These are phyloP conservation scores for Porphyrellus cyaneotinctus DNA, from an alignment of 768 basidiomycete species.

Conservation along the genomic window DNA sequence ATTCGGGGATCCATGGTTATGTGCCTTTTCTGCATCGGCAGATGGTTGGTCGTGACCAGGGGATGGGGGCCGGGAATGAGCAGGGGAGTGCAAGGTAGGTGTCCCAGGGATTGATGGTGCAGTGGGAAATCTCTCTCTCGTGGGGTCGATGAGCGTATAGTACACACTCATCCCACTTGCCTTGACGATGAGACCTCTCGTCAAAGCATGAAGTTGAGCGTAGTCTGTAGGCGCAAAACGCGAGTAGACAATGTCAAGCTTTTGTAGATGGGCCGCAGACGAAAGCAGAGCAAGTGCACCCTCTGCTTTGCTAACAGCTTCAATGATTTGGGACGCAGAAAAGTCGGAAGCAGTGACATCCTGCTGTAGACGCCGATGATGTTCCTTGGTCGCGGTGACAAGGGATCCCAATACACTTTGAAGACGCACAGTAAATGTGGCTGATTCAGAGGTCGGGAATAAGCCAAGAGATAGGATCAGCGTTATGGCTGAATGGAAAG, in stretches of 20 bases:
- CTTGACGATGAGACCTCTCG: slow-evolving; percentile 49
- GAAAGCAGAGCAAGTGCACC: slow-evolving; percentile 49
- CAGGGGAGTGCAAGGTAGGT: slow-evolving; percentile 33
- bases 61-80: slow-evolving; percentile 33
- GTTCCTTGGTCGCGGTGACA: slow-evolving; percentile 40
- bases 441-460: slow-evolving; percentile 62
- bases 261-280: slow-evolving; percentile 48
- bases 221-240: slow-evolving; percentile 61
- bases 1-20: neutral
- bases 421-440: slow-evolving; percentile 51
- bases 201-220: slow-evolving; percentile 43
- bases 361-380: slow-evolving; percentile 43
- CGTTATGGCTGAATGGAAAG: slow-evolving; percentile 55
- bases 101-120: slow-evolving; percentile 33
- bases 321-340: slow-evolving; percentile 31
- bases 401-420: slow-evolving; percentile 48
- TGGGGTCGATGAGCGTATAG: slow-evolving; percentile 61
- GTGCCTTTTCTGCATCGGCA: neutral
- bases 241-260: slow-evolving; percentile 55
- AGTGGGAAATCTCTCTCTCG: slow-evolving; percentile 51
- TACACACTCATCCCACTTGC: slow-evolving; percentile 62
- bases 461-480: slow-evolving; percentile 49
- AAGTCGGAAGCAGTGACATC: slow-evolving; percentile 36
- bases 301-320: slow-evolving; percentile 39
- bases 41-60: slow-evolving; percentile 10